Base-by-base conservation (phyloP, 2,329 filamentous ascomycete genomes). In the Calonectria henricotiae region DNA sequence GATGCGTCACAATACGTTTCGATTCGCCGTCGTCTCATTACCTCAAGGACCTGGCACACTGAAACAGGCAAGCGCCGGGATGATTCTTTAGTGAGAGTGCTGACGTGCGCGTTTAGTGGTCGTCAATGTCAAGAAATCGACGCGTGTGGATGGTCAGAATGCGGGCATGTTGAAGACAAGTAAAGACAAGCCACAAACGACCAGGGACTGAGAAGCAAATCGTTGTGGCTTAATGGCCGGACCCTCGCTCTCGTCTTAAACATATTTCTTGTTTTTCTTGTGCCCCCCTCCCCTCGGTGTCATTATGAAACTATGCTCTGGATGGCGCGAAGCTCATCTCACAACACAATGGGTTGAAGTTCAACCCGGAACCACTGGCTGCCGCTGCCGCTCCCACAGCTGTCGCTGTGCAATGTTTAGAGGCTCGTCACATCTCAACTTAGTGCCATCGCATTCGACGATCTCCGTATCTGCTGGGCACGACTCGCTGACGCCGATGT, bases 341-440 rank as follows among this genome's bases (percentile, higher is more conserved):
- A 4, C 12, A 41, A 32, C 41, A 35, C 49, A 46, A 49, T 37
- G 13, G 27, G 20, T 12, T 12, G 1, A 47, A 4, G 35, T 47
- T 43, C 25, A 62, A 37, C 30, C 32, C 23, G 2, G 11, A 15
- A 32, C 17, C 30, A 6, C 23, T 41, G 46, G 32, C 32, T 68
- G 58, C 39, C 23, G 17, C 37, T 51, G 66, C 46, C 64, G 72
- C 75, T 76, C 73, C 51, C 67, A 66, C 72, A 68, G 44, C 65
- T 60, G 60, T 35, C 23, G 62, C 61, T 64, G 62, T 43, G 44
- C 39, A 43, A 17, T 37, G 20, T 39, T 25, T 43, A 67, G 44
- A 44, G 62, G 55, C 55, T 65, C 67, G 67, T 76, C 73, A 71
- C 32, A 74, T 72, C 70, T 75, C 74, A 71, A 61, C 61, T 73